Base-by-base conservation (phyloP, 208 protist genomes). In the Acanthamoeba culbertsoni region DNA sequence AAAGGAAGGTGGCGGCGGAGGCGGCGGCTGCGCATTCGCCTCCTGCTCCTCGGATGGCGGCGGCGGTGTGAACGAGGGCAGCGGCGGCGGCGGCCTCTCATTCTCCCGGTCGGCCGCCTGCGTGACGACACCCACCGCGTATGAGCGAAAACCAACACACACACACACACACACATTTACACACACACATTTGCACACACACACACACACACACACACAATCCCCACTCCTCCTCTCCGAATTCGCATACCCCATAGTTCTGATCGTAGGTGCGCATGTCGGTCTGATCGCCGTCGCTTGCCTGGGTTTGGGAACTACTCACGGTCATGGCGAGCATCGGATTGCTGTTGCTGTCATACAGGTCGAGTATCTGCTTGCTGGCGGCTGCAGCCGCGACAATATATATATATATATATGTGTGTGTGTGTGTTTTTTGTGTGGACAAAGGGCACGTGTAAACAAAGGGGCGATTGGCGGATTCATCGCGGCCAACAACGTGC, bases 281-380 rank as follows among this genome's bases (percentile, higher is more conserved):
- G 82, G 82, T 90, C 53, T 59, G 46, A 28, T 68, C 55, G 37
- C 82, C 46, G 26, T 90, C 55, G 82, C 31, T 33, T n/a, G n/a
- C n/a, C n/a, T n/a, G n/a, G n/a, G n/a, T n/a, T 53, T 59, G 82
- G 16, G 46, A 33, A 28, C 82, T 40, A 37, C 48, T 59, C 31
- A 40, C 82, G 59, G 45, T 33, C 51, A 89, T 37, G n/a, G 79
- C 79, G 35, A 3, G 51, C 59, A 73, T 86, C 18, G 48, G 33
- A 4, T 93, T 86, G 37, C 28, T 42, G 62, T 88, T 88, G 26
- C 28, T 42, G 53, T 94, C 93, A 46, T 95, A 95, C 16, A 95
- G 89, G 93, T 95, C 94, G n/a, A 95, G 28, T 48, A 95, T 95
- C 45, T 95, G 93, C 51, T 89, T 73, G 23, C 62, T 68, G 28